Evolutionary conservation across 306 rosid species (phyloP).

Genomic region (Prunus padus): DNA sequence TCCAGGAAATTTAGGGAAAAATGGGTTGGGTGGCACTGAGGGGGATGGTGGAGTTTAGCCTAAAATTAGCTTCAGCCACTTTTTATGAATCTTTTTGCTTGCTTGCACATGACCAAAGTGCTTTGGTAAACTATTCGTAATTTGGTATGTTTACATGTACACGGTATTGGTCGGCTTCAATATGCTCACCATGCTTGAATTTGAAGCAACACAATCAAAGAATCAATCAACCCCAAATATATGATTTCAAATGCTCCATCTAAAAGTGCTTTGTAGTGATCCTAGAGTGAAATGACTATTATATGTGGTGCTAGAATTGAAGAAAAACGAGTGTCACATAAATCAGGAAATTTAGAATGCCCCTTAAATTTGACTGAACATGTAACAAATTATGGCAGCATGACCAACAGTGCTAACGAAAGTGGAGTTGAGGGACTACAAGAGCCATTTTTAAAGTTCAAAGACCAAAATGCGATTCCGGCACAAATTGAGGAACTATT

Average conservation of each 20-base stretch:
- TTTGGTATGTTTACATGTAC: conserved; percentile 48
- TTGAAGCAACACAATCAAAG: conserved; percentile 43
- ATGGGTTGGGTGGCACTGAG: neutral
- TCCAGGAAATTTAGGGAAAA: conserved; percentile 12
- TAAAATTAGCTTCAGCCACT: conserved; percentile 34
- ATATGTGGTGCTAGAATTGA: neutral
- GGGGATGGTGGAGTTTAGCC: conserved; percentile 48
- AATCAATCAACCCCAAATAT: neutral
- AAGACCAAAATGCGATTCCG: no score
- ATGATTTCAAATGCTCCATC: neutral
- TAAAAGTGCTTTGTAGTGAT: conserved; percentile 15
- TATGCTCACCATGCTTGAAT: conserved; percentile 53
- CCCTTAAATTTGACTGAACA: no score
- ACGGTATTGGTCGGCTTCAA: neutral
- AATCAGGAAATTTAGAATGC: neutral
- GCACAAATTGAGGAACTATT: no score
- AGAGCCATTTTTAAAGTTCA: no score
- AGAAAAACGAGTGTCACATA: conserved; percentile 9
- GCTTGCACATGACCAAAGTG: conserved; percentile 32
- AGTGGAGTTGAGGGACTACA: no score
- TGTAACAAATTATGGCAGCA: no score
- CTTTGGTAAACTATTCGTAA: conserved; percentile 51
- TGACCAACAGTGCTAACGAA: no score
- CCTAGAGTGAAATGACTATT: neutral
- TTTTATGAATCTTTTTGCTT: conserved; percentile 7